These are phyloP conservation scores for Jatropha podagrica DNA, from an alignment of 441 rosid species.

Conservation along the genomic window DNA sequence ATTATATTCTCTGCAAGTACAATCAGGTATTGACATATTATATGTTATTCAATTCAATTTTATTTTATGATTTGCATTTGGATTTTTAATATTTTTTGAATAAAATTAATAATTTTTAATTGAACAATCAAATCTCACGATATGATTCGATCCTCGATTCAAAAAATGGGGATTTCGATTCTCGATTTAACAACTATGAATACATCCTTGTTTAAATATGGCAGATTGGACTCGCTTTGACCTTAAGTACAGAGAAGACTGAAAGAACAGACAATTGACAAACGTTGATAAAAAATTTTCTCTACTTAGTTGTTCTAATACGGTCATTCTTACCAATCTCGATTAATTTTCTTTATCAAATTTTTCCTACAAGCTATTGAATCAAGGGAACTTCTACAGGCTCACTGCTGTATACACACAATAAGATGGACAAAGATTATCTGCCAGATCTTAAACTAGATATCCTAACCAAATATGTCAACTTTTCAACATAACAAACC, in stretches of 20 bases:
- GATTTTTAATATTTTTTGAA: too few relatives aligned
- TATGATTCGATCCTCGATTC: too few relatives aligned
- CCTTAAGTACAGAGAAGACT: conserved; percentile 6
- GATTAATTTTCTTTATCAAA: neutral
- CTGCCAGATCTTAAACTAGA: neutral
- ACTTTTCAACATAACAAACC: conserved; percentile 49
- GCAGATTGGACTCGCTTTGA: conserved; percentile 8
- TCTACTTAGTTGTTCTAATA: neutral
- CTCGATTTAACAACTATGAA: neutral
- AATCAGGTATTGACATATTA: too few relatives aligned
- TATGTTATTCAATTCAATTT: too few relatives aligned
- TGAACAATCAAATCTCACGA: too few relatives aligned
- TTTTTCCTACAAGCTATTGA: conserved; percentile 6
- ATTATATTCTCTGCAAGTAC: too few relatives aligned
- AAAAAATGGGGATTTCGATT: too few relatives aligned
- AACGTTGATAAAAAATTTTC: neutral
- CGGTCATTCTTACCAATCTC: neutral
- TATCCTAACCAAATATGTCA: neutral
- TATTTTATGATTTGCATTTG: too few relatives aligned
- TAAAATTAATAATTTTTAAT: too few relatives aligned
- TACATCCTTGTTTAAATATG: neutral
- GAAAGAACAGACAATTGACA: neutral
- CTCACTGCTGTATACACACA: neutral
- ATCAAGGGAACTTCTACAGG: neutral
- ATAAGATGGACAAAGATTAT: neutral